A percentile compares a stretch with the other conserved stretches of the same genome.
Conservation (phyloP, 2,329 filamentous ascomycete species). For the Cordyceps cateniannulata region DNA sequence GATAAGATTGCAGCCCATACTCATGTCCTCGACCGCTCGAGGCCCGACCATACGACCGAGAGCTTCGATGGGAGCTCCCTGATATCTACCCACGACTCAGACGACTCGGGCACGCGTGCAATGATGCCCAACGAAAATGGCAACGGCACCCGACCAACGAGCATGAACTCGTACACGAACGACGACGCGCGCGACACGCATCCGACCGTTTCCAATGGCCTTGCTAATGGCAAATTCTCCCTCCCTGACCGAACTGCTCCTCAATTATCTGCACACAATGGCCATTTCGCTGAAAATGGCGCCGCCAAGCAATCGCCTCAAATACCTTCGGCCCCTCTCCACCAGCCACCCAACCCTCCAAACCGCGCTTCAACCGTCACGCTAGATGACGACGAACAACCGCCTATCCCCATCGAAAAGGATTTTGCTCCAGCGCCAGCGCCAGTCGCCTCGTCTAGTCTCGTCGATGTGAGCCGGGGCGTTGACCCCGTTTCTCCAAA, state of each 20-base stretch:
- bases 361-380: neutral
- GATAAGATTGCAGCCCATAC: constrained; percentile 30
- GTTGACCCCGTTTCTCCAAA: constrained; percentile 13
- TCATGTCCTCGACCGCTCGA: constrained; percentile 32
- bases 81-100: constrained; percentile 46
- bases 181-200: constrained; percentile 20
- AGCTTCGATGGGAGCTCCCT: constrained; percentile 50
- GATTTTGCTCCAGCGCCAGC: neutral
- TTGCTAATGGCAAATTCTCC: constrained; percentile 12
- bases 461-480: constrained; percentile 22
- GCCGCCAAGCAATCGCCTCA: constrained; percentile 8
- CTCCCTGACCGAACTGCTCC: constrained; percentile 1
- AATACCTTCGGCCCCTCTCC: constrained; percentile 3
- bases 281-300: constrained; percentile 20
- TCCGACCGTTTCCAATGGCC: neutral
- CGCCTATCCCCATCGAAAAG: constrained; percentile 1
- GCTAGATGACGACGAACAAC: neutral
- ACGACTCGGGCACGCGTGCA: constrained; percentile 39
- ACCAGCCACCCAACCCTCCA: constrained; percentile 4
- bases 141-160: constrained; percentile 37
- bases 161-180: constrained; percentile 54
- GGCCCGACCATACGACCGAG: constrained; percentile 42
- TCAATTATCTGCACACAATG: neutral
- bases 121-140: constrained; percentile 37
- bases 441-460: constrained; percentile 16